Evolutionary conservation across 148 eudicot genomes (phyloP).

Genomic region (Rhododendron williamsianum): DNA sequence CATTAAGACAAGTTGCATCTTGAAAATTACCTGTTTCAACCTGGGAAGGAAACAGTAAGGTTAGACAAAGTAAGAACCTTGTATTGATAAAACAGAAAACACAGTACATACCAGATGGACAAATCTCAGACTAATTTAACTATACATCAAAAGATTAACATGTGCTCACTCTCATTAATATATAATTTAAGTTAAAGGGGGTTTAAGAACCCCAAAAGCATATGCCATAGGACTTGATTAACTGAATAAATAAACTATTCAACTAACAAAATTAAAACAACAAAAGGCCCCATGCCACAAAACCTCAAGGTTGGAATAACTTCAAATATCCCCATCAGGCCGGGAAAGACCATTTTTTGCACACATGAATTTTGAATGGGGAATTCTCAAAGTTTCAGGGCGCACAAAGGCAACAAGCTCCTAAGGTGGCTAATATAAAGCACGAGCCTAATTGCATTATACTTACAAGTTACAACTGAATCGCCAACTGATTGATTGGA

Average conservation of each 20-base stretch:
- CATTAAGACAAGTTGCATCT: slow-evolving; percentile 68
- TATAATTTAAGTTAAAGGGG: not conserved
- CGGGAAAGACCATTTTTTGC: not conserved
- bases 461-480: not conserved
- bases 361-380: not conserved
- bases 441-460: not conserved
- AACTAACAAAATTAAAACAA: not conserved
- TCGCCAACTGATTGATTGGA: not conserved
- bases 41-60: slow-evolving; percentile 33
- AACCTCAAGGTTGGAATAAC: not conserved
- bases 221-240: not conserved
- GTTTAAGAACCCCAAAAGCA: not conserved
- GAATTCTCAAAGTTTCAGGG: not conserved
- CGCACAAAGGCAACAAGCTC: not conserved
- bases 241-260: not conserved
- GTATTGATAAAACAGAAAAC: not conserved
- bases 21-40: slow-evolving; percentile 68
- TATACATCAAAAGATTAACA: not conserved
- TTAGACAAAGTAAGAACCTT: not conserved
- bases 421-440: not conserved
- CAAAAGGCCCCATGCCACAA: not conserved
- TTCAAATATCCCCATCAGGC: not conserved
- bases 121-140: slow-evolving; percentile 1
- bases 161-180: not conserved
- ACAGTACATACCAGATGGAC: not conserved